Evolutionary conservation across 495 filamentous ascomycete species (phyloP).

Genomic region (Penicillium coprophilum): DNA sequence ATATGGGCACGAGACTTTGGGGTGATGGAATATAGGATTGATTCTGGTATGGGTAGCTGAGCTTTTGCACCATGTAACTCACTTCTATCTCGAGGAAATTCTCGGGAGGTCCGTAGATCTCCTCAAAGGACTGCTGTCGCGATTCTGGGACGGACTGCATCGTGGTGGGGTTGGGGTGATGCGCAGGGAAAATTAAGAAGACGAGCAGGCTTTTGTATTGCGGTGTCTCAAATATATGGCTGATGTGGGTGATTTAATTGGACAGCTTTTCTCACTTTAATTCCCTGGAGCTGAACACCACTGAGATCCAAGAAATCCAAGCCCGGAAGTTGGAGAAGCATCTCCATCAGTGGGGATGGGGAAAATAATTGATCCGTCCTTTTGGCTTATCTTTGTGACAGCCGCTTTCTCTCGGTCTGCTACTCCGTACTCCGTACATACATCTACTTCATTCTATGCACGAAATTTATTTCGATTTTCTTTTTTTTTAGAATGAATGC

Average conservation of each 20-base stretch:
- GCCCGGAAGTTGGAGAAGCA: slow-evolving; percentile 10
- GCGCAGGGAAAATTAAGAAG: background rate
- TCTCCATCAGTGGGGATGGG: slow-evolving; percentile 15
- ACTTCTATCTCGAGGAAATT: slow-evolving; percentile 99
- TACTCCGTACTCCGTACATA: background rate
- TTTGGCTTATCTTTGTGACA: slow-evolving; percentile 16
- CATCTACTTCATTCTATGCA: too few relatives aligned
- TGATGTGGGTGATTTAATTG: background rate
- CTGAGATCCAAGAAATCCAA: background rate
- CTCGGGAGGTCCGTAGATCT: slow-evolving; percentile 98
- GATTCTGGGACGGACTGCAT: slow-evolving; percentile 83
- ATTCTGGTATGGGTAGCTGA: background rate
- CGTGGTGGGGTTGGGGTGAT: slow-evolving; percentile 33
- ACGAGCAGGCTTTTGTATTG: background rate
- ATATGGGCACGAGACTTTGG: slow-evolving; percentile 17
- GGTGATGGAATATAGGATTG: background rate
- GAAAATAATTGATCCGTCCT: slow-evolving; percentile 20
- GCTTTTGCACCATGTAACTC: slow-evolving; percentile 14
- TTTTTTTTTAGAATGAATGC: too few relatives aligned
- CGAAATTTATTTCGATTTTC: too few relatives aligned
- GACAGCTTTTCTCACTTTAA: slow-evolving; percentile 2
- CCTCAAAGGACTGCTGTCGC: slow-evolving; percentile 92
- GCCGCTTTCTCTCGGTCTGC: background rate
- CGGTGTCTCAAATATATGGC: background rate
- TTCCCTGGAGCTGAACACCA: background rate